Conservation (phyloP, 768 basidiomycete species). For the Lepiota brunneoincarnata region DNA sequence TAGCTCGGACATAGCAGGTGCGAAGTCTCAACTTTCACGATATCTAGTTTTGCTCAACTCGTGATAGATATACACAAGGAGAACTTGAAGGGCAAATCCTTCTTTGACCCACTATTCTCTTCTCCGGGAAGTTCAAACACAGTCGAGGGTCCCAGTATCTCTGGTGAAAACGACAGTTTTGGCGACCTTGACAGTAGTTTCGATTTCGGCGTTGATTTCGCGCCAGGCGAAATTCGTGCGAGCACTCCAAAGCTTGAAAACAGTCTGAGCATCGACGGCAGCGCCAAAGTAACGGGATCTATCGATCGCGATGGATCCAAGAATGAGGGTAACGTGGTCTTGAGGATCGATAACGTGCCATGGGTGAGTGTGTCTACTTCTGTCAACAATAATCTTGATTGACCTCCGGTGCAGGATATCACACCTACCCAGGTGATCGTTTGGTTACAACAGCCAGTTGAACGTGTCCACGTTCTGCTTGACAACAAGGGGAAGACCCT, state of each 20-base stretch:
- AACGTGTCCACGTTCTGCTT: constrained; percentile 73
- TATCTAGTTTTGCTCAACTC: constrained; percentile 6
- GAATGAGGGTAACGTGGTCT: constrained; percentile 50
- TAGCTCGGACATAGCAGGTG: neutral
- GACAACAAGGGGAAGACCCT: constrained; percentile 82
- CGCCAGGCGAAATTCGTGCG: constrained; percentile 31
- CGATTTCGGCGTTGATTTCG: constrained; percentile 38
- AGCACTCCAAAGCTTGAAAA: constrained; percentile 43
- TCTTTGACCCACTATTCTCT: constrained; percentile 34
- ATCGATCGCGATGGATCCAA: constrained; percentile 14
- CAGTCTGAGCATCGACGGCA: constrained; percentile 13
- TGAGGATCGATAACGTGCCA: constrained; percentile 86
- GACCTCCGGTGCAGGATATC: constrained; percentile 62
- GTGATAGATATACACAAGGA: neutral
- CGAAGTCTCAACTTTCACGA: neutral
- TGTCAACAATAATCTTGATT: neutral
- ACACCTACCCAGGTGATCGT: constrained; percentile 68
- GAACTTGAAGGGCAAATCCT: constrained; percentile 17
- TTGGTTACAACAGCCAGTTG: constrained; percentile 72
- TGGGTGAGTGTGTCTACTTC: constrained; percentile 7
- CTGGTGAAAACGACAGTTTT: constrained; percentile 7
- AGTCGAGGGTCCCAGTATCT: constrained; percentile 10
- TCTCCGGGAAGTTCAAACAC: constrained; percentile 26
- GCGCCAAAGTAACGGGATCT: constrained; percentile 13
- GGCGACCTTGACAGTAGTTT: constrained; percentile 36